Evolutionary conservation across 495 filamentous ascomycete species (phyloP).

Genomic region (Penicillium canariense): DNA sequence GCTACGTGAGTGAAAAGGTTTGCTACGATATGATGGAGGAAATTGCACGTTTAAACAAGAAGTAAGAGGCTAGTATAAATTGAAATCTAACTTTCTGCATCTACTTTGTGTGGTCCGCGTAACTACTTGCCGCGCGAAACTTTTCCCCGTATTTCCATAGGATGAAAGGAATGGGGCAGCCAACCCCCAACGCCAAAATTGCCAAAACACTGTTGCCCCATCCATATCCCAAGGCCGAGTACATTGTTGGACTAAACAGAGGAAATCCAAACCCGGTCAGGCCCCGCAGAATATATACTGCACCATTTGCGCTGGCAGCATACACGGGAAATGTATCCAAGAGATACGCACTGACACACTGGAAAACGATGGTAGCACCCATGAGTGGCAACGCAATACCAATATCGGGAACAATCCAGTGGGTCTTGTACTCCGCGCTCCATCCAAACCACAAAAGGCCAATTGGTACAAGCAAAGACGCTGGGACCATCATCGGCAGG

Average conservation of each 20-base stretch:
- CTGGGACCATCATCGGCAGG: conserved; percentile 56
- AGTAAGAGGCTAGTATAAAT: not conserved
- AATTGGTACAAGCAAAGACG: conserved; percentile 52
- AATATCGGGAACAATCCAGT: conserved; percentile 65
- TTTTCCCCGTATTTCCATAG: not conserved
- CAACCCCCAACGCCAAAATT: conserved; percentile 29
- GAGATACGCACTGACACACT: conserved; percentile 60
- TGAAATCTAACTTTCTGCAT: not conserved
- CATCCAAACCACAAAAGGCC: conserved; percentile 64
- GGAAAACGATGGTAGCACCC: conserved; percentile 56
- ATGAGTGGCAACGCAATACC: conserved; percentile 54
- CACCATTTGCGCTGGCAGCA: conserved; percentile 62
- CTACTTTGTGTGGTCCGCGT: not conserved
- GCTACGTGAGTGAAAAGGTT: not conserved
- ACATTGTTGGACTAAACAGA: conserved; percentile 61
- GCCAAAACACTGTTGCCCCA: conserved; percentile 53
- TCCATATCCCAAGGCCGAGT: conserved; percentile 43
- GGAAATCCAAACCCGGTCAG: conserved; percentile 67
- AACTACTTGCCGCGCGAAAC: not conserved
- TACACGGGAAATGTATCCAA: conserved; percentile 64
- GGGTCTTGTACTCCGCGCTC: conserved; percentile 51
- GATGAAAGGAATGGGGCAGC: not conserved
- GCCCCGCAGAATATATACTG: conserved; percentile 58
- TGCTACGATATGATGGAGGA: not conserved
- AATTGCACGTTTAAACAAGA: not conserved